Conservation (phyloP, 2,329 filamentous ascomycete genomes). For the Xylaria sp. region DNA sequence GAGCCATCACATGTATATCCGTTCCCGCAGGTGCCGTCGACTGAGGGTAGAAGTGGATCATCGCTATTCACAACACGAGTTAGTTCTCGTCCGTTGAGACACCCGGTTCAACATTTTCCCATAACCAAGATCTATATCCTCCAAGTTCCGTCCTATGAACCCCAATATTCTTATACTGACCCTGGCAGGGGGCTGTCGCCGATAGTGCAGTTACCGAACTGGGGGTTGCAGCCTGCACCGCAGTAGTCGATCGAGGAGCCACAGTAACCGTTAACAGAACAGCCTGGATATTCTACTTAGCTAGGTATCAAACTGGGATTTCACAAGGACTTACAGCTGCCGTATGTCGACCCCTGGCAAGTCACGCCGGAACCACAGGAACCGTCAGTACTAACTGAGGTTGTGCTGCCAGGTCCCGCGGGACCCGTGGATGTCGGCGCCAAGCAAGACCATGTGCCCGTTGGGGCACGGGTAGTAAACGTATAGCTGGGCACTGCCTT, state of each 20-base stretch:
- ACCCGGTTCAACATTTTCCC: not conserved
- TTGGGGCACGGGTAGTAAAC: constrained; percentile 45
- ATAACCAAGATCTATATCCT: not conserved
- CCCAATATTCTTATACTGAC: constrained; percentile 19
- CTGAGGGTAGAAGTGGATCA: constrained; percentile 40
- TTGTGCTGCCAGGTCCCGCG: constrained; percentile 39
- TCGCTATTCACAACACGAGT: constrained; percentile 29
- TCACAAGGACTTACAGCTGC: constrained; percentile 45
- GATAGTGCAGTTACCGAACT: constrained; percentile 42
- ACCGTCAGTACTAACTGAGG: constrained; percentile 45
- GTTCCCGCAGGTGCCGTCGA: constrained; percentile 46
- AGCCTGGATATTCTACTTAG: constrained; percentile 41
- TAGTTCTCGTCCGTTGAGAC: not conserved
- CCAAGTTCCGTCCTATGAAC: not conserved
- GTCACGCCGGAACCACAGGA: constrained; percentile 45
- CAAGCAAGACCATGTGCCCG: constrained; percentile 47
- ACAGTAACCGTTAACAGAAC: constrained; percentile 46
- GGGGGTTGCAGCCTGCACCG: constrained; percentile 42
- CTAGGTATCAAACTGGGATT: constrained; percentile 15
- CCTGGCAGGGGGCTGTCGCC: constrained; percentile 40
- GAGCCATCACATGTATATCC: constrained; percentile 48
- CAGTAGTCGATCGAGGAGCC: constrained; percentile 49
- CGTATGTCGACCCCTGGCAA: constrained; percentile 46
- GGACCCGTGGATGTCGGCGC: constrained; percentile 35
- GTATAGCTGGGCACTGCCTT: constrained; percentile 45